Conservation (phyloP, 352 stramenopile genomes). For the Pythium sp. region DNA sequence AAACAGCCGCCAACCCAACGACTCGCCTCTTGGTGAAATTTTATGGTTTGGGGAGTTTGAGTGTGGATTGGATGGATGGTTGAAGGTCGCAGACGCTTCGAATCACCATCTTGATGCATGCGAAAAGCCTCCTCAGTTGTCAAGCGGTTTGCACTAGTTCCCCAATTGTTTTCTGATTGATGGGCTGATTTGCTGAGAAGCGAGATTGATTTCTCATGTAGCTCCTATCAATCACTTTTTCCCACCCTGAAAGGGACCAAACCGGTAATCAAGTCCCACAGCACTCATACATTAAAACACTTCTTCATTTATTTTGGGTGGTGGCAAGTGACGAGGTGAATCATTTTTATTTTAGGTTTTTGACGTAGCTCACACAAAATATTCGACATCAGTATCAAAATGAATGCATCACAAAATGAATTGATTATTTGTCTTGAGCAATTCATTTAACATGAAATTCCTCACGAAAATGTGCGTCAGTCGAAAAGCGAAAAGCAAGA, state of each 20-base stretch:
- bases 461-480: neutral
- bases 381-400: neutral
- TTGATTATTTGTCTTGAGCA: neutral
- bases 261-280: neutral
- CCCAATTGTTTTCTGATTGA: neutral
- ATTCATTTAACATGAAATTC: neutral
- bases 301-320: neutral
- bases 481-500: neutral
- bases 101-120: neutral
- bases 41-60: neutral
- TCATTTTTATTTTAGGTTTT: neutral
- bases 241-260: neutral
- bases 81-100: neutral
- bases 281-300: neutral
- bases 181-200: neutral
- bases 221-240: neutral
- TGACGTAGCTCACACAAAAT: neutral
- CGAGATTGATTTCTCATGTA: neutral
- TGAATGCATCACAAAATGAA: neutral
- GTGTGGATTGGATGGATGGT: neutral
- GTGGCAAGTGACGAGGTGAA: neutral
- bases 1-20: neutral
- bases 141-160: neutral
- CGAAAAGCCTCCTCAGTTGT: neutral
- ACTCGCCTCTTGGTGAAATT: slow-evolving; percentile 1